phyloP scores from a whole-genome alignment of 129 eudicot genomes.

The Cynara cardunculus region DNA sequence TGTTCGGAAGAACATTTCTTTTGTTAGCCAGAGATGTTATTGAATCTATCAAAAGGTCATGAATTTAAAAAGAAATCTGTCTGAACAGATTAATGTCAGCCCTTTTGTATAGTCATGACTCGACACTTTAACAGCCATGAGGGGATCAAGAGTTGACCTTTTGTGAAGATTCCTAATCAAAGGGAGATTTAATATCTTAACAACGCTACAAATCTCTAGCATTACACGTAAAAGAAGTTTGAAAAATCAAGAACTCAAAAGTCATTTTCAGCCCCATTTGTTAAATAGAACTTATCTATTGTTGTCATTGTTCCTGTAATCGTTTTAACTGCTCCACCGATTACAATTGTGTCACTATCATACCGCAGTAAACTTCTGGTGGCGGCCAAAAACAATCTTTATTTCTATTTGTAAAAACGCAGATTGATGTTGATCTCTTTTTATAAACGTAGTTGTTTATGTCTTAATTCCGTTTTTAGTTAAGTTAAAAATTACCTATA shows the following conservation, averaged over 20 bases:
- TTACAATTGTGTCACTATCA: constrained; percentile 26
- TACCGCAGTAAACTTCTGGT: constrained; percentile 11
- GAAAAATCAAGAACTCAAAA: not conserved
- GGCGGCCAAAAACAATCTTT: constrained; percentile 8
- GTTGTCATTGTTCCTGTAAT: constrained; percentile 4
- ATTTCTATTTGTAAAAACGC: not conserved
- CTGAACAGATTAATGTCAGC: not conserved
- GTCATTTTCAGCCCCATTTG: not conserved
- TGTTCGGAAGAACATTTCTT: not conserved
- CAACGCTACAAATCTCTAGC: not conserved
- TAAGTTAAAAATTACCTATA: not conserved
- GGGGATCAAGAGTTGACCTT: constrained; percentile 24
- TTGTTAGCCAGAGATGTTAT: not conserved
- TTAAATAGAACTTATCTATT: not conserved
- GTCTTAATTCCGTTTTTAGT: not conserved
- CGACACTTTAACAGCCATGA: constrained; percentile 6
- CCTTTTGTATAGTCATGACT: constrained; percentile 4
- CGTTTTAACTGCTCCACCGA: constrained; percentile 10
- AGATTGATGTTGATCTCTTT: constrained; percentile 13
- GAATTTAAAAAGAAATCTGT: not conserved
- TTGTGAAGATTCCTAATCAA: not conserved
- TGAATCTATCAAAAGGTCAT: not conserved
- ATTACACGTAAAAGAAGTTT: not conserved
- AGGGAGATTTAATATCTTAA: not conserved
- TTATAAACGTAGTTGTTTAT: not conserved